These are phyloP conservation scores for Penicillium turbatum DNA, from an alignment of 495 filamentous ascomycete genomes.

Conservation along the genomic window DNA sequence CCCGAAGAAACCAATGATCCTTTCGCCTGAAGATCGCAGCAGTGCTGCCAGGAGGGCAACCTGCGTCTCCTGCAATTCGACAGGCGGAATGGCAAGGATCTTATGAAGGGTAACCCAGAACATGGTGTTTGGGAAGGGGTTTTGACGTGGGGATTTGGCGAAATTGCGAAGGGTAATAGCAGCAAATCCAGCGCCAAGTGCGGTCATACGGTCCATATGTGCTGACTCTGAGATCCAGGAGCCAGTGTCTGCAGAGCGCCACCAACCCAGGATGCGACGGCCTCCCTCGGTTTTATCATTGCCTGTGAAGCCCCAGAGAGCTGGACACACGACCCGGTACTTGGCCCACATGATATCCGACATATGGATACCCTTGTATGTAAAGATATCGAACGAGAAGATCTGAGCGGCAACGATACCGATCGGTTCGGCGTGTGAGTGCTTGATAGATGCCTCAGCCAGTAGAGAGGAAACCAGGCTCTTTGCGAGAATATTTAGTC, in stretches of 20 bases:
- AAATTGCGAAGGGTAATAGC: constrained; percentile 80
- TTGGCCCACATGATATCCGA: constrained; percentile 90
- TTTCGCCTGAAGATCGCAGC: constrained; percentile 63
- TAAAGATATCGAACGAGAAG: constrained; percentile 63
- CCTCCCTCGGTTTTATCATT: constrained; percentile 69
- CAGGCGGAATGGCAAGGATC: constrained; percentile 65
- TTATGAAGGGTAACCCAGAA: constrained; percentile 75
- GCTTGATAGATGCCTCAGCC: constrained; percentile 65
- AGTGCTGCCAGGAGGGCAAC: constrained; percentile 72
- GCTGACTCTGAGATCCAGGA: constrained; percentile 58
- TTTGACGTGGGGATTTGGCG: constrained; percentile 54
- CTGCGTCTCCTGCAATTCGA: constrained; percentile 70
- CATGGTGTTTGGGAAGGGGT: constrained; percentile 72
- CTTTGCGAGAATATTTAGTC: constrained; percentile 81
- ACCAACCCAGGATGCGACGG: constrained; percentile 69
- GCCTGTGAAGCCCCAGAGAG: constrained; percentile 80
- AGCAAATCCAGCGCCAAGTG: constrained; percentile 77
- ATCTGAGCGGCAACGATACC: constrained; percentile 71
- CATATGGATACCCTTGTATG: constrained; percentile 65
- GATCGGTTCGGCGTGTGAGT: constrained; percentile 72
- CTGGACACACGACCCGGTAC: constrained; percentile 72
- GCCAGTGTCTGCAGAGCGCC: constrained; percentile 47
- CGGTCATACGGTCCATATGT: constrained; percentile 79
- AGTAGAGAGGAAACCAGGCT: constrained; percentile 68
- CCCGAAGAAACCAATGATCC: constrained; percentile 75